These are phyloP conservation scores for Naganishia antarctica DNA, from an alignment of 768 basidiomycete genomes.

Conservation along the genomic window DNA sequence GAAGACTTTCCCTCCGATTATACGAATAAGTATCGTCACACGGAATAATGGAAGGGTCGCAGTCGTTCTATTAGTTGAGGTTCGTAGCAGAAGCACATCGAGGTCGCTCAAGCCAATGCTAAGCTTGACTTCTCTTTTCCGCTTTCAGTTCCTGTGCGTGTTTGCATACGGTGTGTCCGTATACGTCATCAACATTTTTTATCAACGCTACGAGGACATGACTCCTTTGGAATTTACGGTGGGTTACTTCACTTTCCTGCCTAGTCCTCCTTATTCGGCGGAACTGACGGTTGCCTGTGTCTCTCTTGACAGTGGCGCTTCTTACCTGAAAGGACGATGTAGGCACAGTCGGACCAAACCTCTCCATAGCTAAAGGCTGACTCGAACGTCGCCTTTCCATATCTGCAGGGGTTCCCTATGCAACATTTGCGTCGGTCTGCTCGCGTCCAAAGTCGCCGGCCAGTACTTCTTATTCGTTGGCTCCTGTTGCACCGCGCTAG, in stretches of 20 bases:
- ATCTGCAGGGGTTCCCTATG: not conserved
- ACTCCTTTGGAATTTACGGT: constrained; percentile 27
- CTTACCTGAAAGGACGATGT: not conserved
- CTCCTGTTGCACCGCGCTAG: constrained; percentile 21
- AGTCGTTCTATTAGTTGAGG: constrained; percentile 21
- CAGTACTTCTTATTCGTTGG: constrained; percentile 28
- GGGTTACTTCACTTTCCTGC: not conserved
- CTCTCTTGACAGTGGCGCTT: constrained; percentile 1
- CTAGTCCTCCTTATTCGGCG: not conserved
- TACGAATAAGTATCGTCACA: constrained; percentile 33
- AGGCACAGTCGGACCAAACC: not conserved
- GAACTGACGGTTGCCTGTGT: not conserved
- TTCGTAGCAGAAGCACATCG: not conserved
- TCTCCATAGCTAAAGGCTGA: no score
- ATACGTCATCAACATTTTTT: constrained; percentile 32
- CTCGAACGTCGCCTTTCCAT: not conserved
- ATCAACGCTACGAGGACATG: constrained; percentile 34
- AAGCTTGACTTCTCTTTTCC: not conserved
- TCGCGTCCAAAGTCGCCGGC: constrained; percentile 29
- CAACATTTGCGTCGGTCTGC: constrained; percentile 22
- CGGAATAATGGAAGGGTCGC: constrained; percentile 29
- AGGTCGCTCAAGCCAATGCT: not conserved
- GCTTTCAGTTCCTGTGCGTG: constrained; percentile 1
- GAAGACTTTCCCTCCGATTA: constrained; percentile 32
- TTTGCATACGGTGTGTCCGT: constrained; percentile 26